Percentiles rank a stretch among this genome's conserved stretches.
These are phyloP conservation scores for Eutrema japonicum DNA, from an alignment of 345 rosid species.

Conservation along the genomic window DNA sequence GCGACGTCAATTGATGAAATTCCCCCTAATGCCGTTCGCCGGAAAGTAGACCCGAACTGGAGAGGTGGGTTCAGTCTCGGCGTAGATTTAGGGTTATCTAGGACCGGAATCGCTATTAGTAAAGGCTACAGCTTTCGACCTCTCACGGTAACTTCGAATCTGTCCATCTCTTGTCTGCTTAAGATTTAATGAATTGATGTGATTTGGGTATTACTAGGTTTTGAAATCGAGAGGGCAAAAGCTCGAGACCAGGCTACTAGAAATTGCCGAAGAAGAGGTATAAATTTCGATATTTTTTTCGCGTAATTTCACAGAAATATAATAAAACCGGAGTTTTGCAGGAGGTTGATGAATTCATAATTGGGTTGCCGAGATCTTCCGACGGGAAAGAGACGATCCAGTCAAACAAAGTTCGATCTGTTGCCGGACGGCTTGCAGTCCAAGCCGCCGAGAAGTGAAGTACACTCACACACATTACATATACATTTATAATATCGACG, in stretches of 20 bases:
- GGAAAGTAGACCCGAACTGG: conserved; percentile 62
- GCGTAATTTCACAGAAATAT: background rate
- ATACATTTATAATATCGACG: background rate
- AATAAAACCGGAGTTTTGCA: conserved; percentile 22
- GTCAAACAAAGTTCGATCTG: conserved; percentile 81
- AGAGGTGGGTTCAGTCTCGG: conserved; percentile 92
- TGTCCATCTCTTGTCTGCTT: conserved; percentile 1
- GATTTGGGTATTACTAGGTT: conserved; percentile 50
- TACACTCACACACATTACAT: background rate
- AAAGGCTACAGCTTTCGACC: conserved; percentile 81
- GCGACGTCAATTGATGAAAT: conserved; percentile 50
- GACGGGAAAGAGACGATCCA: conserved; percentile 84
- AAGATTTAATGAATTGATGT: conserved; percentile 12
- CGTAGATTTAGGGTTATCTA: conserved; percentile 78
- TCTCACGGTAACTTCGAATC: conserved; percentile 54
- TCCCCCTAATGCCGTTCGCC: conserved; percentile 78
- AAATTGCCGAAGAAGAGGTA: conserved; percentile 78
- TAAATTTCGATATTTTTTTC: background rate
- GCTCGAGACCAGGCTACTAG: conserved; percentile 67
- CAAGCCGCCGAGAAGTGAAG: conserved; percentile 76
- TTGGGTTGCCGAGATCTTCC: conserved; percentile 81
- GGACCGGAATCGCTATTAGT: conserved; percentile 82
- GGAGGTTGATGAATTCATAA: conserved; percentile 87
- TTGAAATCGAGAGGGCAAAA: conserved; percentile 79
- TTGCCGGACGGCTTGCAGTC: conserved; percentile 78